Evolutionary conservation across 139 green algal genomes (phyloP).

Genomic region (Gonium pectorale): DNA sequence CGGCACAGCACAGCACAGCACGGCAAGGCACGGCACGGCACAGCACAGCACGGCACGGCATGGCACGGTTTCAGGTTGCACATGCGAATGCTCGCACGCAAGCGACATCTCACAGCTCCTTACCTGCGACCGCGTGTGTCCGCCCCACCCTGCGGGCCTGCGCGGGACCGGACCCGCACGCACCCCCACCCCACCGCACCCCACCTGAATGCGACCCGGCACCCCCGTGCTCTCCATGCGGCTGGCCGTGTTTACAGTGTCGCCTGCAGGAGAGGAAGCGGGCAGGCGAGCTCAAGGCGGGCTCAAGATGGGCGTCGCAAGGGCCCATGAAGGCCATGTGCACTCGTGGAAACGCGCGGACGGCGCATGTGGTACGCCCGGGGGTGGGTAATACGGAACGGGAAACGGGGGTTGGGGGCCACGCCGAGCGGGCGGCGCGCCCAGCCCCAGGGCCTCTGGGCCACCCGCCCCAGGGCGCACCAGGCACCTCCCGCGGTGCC

Average conservation of each 20-base stretch:
- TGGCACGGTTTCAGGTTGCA: too few relatives aligned
- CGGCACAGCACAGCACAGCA: too few relatives aligned
- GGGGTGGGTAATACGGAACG: too few relatives aligned
- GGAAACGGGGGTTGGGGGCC: not conserved
- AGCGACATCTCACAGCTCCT: too few relatives aligned
- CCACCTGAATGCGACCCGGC: conserved; percentile 29
- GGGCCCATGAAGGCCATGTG: not conserved
- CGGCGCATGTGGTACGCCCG: not conserved
- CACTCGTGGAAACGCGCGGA: not conserved
- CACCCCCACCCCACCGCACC: not conserved
- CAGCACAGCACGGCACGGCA: too few relatives aligned
- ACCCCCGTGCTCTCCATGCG: conserved; percentile 50
- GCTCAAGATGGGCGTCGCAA: not conserved
- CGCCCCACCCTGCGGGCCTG: too few relatives aligned
- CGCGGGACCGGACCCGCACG: not conserved
- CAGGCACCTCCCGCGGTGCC: too few relatives aligned
- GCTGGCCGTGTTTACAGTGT: conserved; percentile 46
- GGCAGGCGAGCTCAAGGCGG: not conserved
- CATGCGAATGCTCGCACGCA: too few relatives aligned
- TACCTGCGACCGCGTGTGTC: too few relatives aligned
- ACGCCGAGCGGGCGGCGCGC: too few relatives aligned
- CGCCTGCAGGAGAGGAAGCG: not conserved
- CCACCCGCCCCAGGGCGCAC: not conserved
- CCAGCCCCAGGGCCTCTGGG: too few relatives aligned
- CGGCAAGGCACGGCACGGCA: too few relatives aligned